Conservation (phyloP, 2,329 filamentous ascomycete genomes). For the Xylaria arbuscula region DNA sequence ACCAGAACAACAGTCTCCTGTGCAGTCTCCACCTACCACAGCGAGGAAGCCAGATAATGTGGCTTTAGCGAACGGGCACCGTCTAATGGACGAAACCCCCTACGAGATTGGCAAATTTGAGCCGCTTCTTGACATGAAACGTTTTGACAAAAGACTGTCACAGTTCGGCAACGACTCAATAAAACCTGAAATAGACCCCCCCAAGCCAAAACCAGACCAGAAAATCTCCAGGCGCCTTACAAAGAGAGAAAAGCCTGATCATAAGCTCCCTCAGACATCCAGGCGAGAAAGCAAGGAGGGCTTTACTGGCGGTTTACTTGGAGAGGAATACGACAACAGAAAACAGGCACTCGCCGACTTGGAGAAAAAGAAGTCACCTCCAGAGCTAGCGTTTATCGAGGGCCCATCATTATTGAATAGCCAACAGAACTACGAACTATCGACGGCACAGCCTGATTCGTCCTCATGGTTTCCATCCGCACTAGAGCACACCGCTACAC, state of each 20-base stretch:
- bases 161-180: constrained; percentile 61
- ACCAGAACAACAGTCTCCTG: constrained; percentile 47
- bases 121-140: constrained; percentile 72
- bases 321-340: constrained; percentile 60
- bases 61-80: constrained; percentile 51
- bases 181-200: constrained; percentile 43
- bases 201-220: constrained; percentile 46
- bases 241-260: constrained; percentile 43
- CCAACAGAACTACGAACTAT: constrained; percentile 48
- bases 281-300: constrained; percentile 52
- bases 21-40: constrained; percentile 46
- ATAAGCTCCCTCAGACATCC: constrained; percentile 47
- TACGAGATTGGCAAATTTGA: constrained; percentile 76
- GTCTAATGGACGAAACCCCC: constrained; percentile 60
- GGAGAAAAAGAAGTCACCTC: constrained; percentile 44
- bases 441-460: constrained; percentile 40
- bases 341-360: constrained; percentile 52
- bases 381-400: constrained; percentile 61
- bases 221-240: constrained; percentile 34
- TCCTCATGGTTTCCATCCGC: constrained; percentile 56
- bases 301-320: constrained; percentile 66
- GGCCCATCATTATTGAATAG: constrained; percentile 68
- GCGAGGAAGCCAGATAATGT: constrained; percentile 50
- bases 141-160: constrained; percentile 65
- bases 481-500: constrained; percentile 47